These are phyloP conservation scores for Austropuccinia psidii DNA, from an alignment of 1,284 basidiomycete species.

Conservation along the genomic window DNA sequence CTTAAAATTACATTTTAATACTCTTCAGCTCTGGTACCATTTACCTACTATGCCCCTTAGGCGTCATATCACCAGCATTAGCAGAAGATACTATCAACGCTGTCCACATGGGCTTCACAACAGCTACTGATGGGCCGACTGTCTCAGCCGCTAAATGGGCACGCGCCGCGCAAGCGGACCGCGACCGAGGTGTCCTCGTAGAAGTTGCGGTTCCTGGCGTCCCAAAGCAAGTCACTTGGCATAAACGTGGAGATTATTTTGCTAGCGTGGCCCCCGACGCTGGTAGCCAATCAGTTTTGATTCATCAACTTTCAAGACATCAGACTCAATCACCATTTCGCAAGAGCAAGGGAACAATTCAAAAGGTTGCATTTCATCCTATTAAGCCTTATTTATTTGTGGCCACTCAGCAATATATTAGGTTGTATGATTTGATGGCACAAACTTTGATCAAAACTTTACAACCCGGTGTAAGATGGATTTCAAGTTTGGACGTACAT, in stretches of 20 bases:
- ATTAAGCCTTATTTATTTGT: slow-evolving; percentile 92
- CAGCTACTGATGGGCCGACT: slow-evolving; percentile 47
- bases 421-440: slow-evolving; percentile 87
- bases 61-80: slow-evolving; percentile 52
- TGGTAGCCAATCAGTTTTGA: slow-evolving; percentile 69
- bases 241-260: slow-evolving; percentile 90
- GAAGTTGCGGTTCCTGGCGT: slow-evolving; percentile 60
- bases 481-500: slow-evolving; percentile 92
- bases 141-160: slow-evolving; percentile 52
- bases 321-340: slow-evolving; percentile 97
- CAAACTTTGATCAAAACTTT: slow-evolving; percentile 90
- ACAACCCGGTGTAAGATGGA: slow-evolving; percentile 89
- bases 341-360: slow-evolving; percentile 80
- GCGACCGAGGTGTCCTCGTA: slow-evolving; percentile 53
- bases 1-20: not conserved
- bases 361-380: slow-evolving; percentile 91
- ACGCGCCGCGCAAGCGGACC: slow-evolving; percentile 51
- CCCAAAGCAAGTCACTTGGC: slow-evolving; percentile 81
- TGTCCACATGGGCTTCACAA: slow-evolving; percentile 45
- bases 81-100: slow-evolving; percentile 41
- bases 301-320: slow-evolving; percentile 86
- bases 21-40: slow-evolving; percentile 10
- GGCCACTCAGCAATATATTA: slow-evolving; percentile 94
- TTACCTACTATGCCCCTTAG: slow-evolving; percentile 10
- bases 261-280: slow-evolving; percentile 63